These are phyloP conservation scores for Lentinula raphanica DNA, from an alignment of 768 basidiomycete genomes.

Conservation along the genomic window DNA sequence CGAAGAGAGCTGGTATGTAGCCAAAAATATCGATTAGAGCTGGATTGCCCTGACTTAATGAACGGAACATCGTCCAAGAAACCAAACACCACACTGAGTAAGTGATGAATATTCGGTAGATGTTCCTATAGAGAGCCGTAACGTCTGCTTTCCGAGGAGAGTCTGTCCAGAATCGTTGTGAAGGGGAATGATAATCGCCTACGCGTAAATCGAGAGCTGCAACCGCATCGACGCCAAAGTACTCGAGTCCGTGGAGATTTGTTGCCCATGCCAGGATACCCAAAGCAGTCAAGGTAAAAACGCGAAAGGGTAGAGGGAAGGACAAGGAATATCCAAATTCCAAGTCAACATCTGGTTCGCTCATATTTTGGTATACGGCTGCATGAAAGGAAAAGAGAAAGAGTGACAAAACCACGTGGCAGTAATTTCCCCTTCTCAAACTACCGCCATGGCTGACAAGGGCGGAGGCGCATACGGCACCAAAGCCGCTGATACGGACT, in stretches of 20 bases:
- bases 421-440: neutral
- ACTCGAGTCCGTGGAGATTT: conserved; percentile 81
- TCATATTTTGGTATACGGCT: conserved; percentile 13
- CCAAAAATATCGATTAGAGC: conserved; percentile 68
- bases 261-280: conserved; percentile 90
- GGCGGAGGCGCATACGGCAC: conserved; percentile 32
- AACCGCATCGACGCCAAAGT: conserved; percentile 68
- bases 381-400: conserved; percentile 1
- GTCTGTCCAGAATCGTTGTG: conserved; percentile 21
- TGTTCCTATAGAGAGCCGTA: conserved; percentile 45
- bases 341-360: conserved; percentile 11
- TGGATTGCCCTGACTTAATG: conserved; percentile 51
- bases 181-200: conserved; percentile 22
- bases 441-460: conserved; percentile 30
- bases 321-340: conserved; percentile 26
- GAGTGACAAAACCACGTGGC: neutral
- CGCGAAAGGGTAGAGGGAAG: conserved; percentile 92
- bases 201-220: conserved; percentile 62
- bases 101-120: conserved; percentile 62
- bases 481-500: conserved; percentile 63
- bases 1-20: conserved; percentile 67
- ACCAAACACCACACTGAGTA: conserved; percentile 58
- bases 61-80: conserved; percentile 68
- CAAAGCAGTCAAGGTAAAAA: conserved; percentile 69
- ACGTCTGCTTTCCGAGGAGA: conserved; percentile 32